These are phyloP conservation scores for Circinella umbellata DNA, from an alignment of 371 early-diverging fungal genomes.

Conservation along the genomic window DNA sequence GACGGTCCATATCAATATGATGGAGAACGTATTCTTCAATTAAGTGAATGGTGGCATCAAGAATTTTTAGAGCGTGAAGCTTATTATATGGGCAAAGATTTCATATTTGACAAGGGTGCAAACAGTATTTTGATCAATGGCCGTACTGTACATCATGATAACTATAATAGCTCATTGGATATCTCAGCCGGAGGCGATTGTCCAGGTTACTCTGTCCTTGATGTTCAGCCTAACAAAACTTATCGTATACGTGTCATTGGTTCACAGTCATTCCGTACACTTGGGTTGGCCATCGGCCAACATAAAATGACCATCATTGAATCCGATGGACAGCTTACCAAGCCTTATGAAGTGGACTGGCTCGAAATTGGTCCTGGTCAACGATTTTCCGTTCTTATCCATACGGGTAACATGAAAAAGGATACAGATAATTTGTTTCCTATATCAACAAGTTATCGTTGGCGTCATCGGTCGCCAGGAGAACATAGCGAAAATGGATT, in stretches of 20 bases:
- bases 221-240: slow-evolving; percentile 33
- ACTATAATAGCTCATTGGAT: neutral
- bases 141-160: slow-evolving; percentile 23
- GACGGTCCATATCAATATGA: slow-evolving; percentile 42
- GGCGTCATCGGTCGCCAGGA: slow-evolving; percentile 19
- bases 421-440: slow-evolving; percentile 23
- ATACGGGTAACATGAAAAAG: slow-evolving; percentile 18
- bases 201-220: slow-evolving; percentile 27
- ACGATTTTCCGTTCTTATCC: slow-evolving; percentile 39
- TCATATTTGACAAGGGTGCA: slow-evolving; percentile 25
- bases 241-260: slow-evolving; percentile 46
- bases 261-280: slow-evolving; percentile 33
- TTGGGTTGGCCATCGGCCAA: slow-evolving; percentile 31
- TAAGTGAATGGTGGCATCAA: slow-evolving; percentile 55
- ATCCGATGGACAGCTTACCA: slow-evolving; percentile 38
- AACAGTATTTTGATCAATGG: slow-evolving; percentile 41
- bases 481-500: slow-evolving; percentile 24
- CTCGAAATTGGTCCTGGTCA: slow-evolving; percentile 45
- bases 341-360: slow-evolving; percentile 29
- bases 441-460: slow-evolving; percentile 28
- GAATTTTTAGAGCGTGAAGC: slow-evolving; percentile 16
- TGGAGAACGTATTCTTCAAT: slow-evolving; percentile 44
- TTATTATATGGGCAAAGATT: slow-evolving; percentile 27
- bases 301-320: slow-evolving; percentile 45
- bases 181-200: slow-evolving; percentile 15